Conservation (phyloP, 192 early-diverging fungal species). For the Coemansia asiatica region DNA sequence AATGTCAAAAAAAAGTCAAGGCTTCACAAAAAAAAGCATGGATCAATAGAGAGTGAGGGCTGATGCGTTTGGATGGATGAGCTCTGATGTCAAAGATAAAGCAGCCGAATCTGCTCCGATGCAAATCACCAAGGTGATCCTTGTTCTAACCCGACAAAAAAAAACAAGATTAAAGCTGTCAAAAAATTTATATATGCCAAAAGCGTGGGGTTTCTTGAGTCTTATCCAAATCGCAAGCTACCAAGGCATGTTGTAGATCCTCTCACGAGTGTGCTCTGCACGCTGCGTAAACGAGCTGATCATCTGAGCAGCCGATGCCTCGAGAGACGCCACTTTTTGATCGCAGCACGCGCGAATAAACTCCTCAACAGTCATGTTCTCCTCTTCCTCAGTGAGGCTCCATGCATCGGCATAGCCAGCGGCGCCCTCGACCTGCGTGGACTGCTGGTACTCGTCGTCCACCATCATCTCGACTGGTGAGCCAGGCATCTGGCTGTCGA, state of each 20-base stretch:
- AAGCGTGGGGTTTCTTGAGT: too few species aligned
- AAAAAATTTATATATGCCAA: too few species aligned
- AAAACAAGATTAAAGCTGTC: not conserved
- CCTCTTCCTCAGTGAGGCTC: constrained; percentile 45
- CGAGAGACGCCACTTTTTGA: constrained; percentile 35
- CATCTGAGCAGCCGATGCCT: constrained; percentile 46
- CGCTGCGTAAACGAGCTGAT: constrained; percentile 43
- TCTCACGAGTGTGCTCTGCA: constrained; percentile 43
- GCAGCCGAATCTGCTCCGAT: not conserved
- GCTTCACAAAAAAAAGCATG: too few species aligned
- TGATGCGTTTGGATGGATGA: too few species aligned
- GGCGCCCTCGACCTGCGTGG: constrained; percentile 22
- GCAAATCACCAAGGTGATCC: constrained; percentile 1
- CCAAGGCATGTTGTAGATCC: constrained; percentile 38
- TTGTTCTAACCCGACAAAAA: not conserved
- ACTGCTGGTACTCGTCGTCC: constrained; percentile 18
- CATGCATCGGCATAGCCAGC: constrained; percentile 19
- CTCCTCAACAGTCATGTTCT: constrained; percentile 53
- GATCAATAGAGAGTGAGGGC: too few species aligned
- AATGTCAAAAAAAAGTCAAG: not conserved
- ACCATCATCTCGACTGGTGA: constrained; percentile 8
- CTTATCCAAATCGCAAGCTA: too few species aligned
- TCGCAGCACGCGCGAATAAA: constrained; percentile 55
- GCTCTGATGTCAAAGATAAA: constrained; percentile 5
- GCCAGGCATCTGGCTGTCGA: not conserved